phyloP scores from a whole-genome alignment of 192 early-diverging fungal genomes.

The Allomyces javanicus region DNA sequence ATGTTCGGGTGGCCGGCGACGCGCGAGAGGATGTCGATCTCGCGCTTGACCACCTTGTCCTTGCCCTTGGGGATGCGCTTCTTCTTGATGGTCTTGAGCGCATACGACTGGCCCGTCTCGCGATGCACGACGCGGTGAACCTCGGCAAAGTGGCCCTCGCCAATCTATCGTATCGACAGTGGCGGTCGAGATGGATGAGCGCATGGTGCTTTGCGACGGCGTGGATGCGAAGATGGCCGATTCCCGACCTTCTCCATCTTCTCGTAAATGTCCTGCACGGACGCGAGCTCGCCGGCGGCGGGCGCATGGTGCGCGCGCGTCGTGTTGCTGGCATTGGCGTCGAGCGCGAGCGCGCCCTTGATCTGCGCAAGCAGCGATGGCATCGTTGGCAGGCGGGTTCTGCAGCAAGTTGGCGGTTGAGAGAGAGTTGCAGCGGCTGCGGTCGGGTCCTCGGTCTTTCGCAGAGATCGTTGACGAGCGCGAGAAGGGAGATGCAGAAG shows the following conservation, averaged over 20 bases:
- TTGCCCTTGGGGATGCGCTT: slow-evolving; percentile 11
- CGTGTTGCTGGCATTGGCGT: neutral
- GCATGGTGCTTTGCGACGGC: too few relatives aligned
- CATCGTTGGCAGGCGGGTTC: neutral
- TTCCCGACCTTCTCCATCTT: neutral
- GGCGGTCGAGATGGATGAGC: too few relatives aligned
- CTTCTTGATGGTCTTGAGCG: slow-evolving; percentile 36
- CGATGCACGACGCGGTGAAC: neutral
- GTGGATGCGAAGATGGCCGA: too few relatives aligned
- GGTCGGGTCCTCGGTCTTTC: neutral
- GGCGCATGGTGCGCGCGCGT: neutral
- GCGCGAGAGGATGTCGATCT: neutral
- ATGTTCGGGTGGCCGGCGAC: neutral
- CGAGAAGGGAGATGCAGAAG: neutral
- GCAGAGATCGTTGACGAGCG: neutral
- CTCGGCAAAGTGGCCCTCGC: neutral
- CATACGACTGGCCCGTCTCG: slow-evolving; percentile 16
- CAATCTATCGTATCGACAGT: neutral
- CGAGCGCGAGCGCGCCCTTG: neutral
- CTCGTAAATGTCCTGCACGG: neutral
- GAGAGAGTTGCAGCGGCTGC: too few relatives aligned
- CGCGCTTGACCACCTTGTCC: neutral
- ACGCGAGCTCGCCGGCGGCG: neutral
- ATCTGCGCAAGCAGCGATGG: neutral
- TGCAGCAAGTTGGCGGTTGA: too few relatives aligned